These are phyloP conservation scores for Plantago elongata DNA, from an alignment of 257 asterid genomes.

Conservation along the genomic window DNA sequence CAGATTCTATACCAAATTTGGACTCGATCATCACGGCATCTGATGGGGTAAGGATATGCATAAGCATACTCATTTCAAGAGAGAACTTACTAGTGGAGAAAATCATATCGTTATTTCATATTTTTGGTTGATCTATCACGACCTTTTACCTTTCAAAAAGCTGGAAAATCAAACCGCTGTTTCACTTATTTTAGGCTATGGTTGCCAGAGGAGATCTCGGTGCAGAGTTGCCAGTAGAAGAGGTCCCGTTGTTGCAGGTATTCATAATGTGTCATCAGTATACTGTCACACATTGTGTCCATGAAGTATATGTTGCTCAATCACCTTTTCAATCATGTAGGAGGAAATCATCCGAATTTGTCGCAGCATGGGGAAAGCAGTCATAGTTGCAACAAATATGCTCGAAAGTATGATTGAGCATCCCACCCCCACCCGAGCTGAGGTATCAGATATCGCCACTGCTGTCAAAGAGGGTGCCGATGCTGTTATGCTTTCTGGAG, in stretches of 20 bases:
- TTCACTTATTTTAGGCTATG: constrained; percentile 60
- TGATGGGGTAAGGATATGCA: constrained; percentile 68
- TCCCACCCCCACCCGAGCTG: constrained; percentile 98
- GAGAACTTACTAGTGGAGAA: neutral
- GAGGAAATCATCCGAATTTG: constrained; percentile 84
- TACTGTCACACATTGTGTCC: neutral
- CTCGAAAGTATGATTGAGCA: constrained; percentile 98
- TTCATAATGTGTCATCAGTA: constrained; percentile 1
- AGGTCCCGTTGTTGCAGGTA: constrained; percentile 97
- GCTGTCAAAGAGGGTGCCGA: constrained; percentile 97
- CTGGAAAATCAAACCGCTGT: constrained; percentile 13
- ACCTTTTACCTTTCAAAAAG: constrained; percentile 1
- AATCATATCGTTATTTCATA: neutral
- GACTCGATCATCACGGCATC: constrained; percentile 29
- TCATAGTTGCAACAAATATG: constrained; percentile 98
- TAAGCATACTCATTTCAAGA: neutral
- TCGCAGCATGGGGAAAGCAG: constrained; percentile 98
- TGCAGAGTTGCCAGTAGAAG: constrained; percentile 92
- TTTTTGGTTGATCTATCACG: constrained; percentile 10
- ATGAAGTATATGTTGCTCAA: neutral
- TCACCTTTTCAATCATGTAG: constrained; percentile 34
- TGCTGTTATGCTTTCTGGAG: constrained; percentile 99
- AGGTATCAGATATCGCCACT: constrained; percentile 93
- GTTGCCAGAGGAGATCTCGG: constrained; percentile 99
- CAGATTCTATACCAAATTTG: constrained; percentile 83